Evolutionary conservation across 208 protist species (phyloP).

Genomic region (Acanthamoeba sp.): DNA sequence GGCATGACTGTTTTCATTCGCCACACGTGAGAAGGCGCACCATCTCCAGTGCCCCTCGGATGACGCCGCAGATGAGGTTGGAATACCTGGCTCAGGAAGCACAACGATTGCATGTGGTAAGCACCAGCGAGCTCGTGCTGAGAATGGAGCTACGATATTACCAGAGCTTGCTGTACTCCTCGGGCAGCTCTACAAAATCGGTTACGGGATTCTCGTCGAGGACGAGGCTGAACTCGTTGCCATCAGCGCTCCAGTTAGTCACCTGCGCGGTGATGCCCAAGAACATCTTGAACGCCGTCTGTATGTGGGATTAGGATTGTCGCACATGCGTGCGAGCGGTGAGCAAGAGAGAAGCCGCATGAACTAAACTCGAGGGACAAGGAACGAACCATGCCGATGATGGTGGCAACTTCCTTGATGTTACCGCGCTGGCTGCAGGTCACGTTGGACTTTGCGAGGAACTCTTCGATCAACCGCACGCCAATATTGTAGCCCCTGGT

Average conservation of each 20-base stretch:
- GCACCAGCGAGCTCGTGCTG: not conserved
- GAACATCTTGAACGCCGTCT: constrained; percentile 96
- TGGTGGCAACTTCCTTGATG: constrained; percentile 96
- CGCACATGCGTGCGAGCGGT: not conserved
- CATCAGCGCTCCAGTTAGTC: constrained; percentile 90
- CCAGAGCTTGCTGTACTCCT: constrained; percentile 92
- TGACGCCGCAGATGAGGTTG: constrained; percentile 97
- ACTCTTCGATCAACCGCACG: constrained; percentile 97
- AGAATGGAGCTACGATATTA: not conserved
- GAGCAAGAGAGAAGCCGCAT: not conserved
- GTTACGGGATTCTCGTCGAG: constrained; percentile 97
- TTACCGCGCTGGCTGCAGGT: constrained; percentile 91
- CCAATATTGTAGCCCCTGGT: constrained; percentile 97
- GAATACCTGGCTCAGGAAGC: constrained; percentile 89
- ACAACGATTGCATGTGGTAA: not conserved
- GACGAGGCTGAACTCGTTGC: constrained; percentile 93
- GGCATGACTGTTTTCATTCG: too few relatives aligned
- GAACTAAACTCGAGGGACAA: too few relatives aligned
- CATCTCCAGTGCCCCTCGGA: constrained; percentile 96
- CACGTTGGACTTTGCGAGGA: constrained; percentile 92
- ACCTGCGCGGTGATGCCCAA: constrained; percentile 94
- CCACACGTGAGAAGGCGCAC: constrained; percentile 85
- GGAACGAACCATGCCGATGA: constrained; percentile 93
- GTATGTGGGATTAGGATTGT: not conserved
- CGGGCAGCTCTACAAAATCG: constrained; percentile 97